Base-by-base conservation (phyloP, 352 stramenopile species). In the Elongisporangium anandrum region DNA sequence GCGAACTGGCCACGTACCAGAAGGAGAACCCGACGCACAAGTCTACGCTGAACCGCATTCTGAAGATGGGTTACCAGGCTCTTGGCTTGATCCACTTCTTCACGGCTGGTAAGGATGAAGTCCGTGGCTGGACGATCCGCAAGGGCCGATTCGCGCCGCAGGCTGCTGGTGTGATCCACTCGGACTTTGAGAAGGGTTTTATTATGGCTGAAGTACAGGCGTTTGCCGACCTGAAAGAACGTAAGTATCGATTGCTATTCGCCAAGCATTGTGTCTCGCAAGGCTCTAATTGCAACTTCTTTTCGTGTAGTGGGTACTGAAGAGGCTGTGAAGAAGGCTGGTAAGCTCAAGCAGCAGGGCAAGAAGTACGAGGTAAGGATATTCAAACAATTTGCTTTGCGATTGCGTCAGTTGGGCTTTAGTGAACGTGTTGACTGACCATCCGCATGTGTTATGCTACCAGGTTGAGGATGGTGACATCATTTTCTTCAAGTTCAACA, bases 41-140 rank as follows among this genome's bases (percentile, higher is more conserved):
- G 76, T 92, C 82, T 53, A 87, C 97, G 52, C 66, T 99, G 54
- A 98, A 98, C 60, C 95, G 96, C 54, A 96, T 99, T 62, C 97
- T 99, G 52, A 98, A 98, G 64, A 91, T 92, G 67, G 98, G 97
- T 50, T 99, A 99, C 83, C 84, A 98, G 64, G 91, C 96, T 23
- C 92, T 99, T 15, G 96, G 98, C 41, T 80, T 99, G 50, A 97
- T 99, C 70, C 96, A 99, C 69, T 99, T 98, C 81, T 99, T 99
- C 85, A 99, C 98, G 22, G 91, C 94, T 24, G 98, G 98, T 53
- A 94, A 97, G 63, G 98, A 99, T 61, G 98, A 99, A 83, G 97
- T 99, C 29, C 85, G 97, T 56, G 96, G 95, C 49, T 99, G 98
- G 98, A 99, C 97, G 16, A 99, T 99, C 60, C 97, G 97, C 64